Base-by-base conservation (phyloP, 179 eudicot genomes). In the Spinacia oleracea region DNA sequence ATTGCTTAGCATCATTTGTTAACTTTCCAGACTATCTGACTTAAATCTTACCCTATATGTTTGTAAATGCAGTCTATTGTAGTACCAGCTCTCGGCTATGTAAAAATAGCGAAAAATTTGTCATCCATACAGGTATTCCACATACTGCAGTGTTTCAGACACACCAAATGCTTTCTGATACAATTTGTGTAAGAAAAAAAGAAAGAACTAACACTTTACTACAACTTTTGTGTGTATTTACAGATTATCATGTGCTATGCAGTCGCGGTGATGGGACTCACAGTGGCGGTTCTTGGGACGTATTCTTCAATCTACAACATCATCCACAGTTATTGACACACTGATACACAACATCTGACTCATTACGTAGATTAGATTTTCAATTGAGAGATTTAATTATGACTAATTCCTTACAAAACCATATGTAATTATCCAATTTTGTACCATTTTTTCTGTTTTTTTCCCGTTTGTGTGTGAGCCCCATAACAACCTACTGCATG, bases 21-120 rank as follows among this genome's bases (percentile, higher is more conserved):
- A 45, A 32, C 14, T 60, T 69, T 56, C 21, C 59, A n/a, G n/a
- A n/a, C n/a, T 45, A 69, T 69, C 58, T 31, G 11, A 48, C 29
- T 76, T 32, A 23, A 63, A 14, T 40, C 25, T 31, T 50, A 45
- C 73, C 1, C 45, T 56, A 27, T 40, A 35, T 70, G 14, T 74
- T 70, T 75, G 25, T 51, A 25, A 25, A 27, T 85, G 79, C 88
- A 92, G 96, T 87, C 92, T n/a, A 70, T 91, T 10, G 85, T 92
- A 69, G 81, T 92, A 83, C 97, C 97, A 77, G 79, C 91, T 68
- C 80, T 92, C 32, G 89, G 87, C 75, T 92, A 85, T 74, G 53
- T 91, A 34, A 88, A 74, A 81, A 77, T 92, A 55, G 81, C 80
- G 74, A 82, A 80, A 76, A 84, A 78, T 74, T 75, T 79, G 5